A percentile compares a stretch with the other conserved stretches of the same genome.
Conservation (phyloP, 129 eudicot genomes). For the Silybum marianum region DNA sequence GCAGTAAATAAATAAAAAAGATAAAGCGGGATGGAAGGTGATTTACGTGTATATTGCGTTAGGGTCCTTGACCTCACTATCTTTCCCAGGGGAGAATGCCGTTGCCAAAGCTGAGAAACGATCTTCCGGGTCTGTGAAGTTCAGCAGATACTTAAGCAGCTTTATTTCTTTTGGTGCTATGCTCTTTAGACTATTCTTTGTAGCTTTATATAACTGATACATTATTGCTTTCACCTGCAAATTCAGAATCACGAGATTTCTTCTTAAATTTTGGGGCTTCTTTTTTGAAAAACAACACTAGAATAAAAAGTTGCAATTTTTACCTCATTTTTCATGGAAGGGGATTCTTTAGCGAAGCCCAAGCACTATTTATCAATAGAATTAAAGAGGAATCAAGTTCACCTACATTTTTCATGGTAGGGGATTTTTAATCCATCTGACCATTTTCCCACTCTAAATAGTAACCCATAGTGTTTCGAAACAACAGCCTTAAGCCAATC, state of each 20-base stretch:
- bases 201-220: conserved; percentile 82
- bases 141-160: conserved; percentile 80
- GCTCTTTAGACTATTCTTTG: conserved; percentile 83
- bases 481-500: too few species aligned
- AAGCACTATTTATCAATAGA: conserved; percentile 79
- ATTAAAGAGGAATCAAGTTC: conserved; percentile 93
- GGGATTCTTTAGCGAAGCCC: conserved; percentile 93
- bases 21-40: neutral
- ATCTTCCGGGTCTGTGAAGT: conserved; percentile 96
- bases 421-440: conserved; percentile 36
- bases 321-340: conserved; percentile 95
- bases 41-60: conserved; percentile 85
- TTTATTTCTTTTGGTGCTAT: conserved; percentile 95
- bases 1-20: neutral
- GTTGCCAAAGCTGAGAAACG: conserved; percentile 84
- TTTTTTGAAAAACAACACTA: neutral
- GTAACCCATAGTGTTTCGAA: too few species aligned
- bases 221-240: conserved; percentile 90
- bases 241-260: neutral
- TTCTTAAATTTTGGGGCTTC: neutral
- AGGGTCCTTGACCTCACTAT: conserved; percentile 57
- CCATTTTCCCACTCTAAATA: too few species aligned
- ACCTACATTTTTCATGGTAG: conserved; percentile 66
- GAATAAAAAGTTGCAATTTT: conserved; percentile 7
- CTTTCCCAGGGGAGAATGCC: conserved; percentile 89